Evolutionary conservation across 441 rosid genomes (phyloP).

Genomic region (Erysimum pusillum): DNA sequence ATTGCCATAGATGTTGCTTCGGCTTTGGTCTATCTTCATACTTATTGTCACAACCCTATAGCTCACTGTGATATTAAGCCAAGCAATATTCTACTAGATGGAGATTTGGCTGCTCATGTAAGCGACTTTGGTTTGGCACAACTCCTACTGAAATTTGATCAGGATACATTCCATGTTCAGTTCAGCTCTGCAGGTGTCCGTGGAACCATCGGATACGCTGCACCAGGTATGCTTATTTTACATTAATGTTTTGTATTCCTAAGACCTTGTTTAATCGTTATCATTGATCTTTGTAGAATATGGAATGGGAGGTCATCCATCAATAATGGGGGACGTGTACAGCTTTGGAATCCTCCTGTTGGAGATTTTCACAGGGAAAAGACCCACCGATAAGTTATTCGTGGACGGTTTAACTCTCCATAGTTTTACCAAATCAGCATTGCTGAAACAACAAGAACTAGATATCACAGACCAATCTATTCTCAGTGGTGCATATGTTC

Average conservation of each 20-base stretch:
- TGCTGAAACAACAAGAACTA: slow-evolving; percentile 18
- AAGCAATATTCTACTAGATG: slow-evolving; percentile 41
- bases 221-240: slow-evolving; percentile 24
- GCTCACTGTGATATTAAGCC: slow-evolving; percentile 36
- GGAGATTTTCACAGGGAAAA: slow-evolving; percentile 40
- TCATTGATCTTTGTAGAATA: slow-evolving; percentile 34
- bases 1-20: slow-evolving; percentile 37
- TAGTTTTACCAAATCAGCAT: slow-evolving; percentile 37
- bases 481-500: slow-evolving; percentile 8
- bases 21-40: slow-evolving; percentile 38
- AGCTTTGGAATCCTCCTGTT: slow-evolving; percentile 37
- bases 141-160: slow-evolving; percentile 33
- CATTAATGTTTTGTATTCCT: not conserved
- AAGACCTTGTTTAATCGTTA: not conserved
- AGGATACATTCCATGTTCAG: not conserved
- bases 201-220: slow-evolving; percentile 51
- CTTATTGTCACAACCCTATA: slow-evolving; percentile 6
- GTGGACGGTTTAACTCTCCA: slow-evolving; percentile 41
- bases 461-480: slow-evolving; percentile 40
- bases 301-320: slow-evolving; percentile 37
- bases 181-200: slow-evolving; percentile 42
- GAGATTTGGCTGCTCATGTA: slow-evolving; percentile 40
- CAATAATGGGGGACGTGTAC: slow-evolving; percentile 35
- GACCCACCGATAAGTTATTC: slow-evolving; percentile 36
- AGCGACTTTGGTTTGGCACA: slow-evolving; percentile 47